Percentiles rank a stretch among this genome's conserved stretches.
Conservation (phyloP, 2,329 filamentous ascomycete genomes). For the Epichloe sibirici region DNA sequence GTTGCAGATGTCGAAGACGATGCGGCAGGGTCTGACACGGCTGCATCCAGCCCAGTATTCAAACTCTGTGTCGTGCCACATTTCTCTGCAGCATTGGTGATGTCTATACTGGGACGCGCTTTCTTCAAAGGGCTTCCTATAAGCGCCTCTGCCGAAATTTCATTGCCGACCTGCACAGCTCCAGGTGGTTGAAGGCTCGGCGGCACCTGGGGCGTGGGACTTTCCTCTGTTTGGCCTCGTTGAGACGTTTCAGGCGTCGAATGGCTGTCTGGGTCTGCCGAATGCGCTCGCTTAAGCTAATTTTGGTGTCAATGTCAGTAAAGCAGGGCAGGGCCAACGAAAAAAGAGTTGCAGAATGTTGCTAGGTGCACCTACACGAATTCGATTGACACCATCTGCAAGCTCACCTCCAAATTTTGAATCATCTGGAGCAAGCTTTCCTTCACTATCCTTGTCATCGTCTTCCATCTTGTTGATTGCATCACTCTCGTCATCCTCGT, state of each 20-base stretch:
- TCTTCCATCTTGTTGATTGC: slow-evolving; percentile 55
- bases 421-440: slow-evolving; percentile 56
- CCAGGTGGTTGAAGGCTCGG: slow-evolving; percentile 8
- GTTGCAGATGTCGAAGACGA: slow-evolving; percentile 11
- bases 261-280: slow-evolving; percentile 50
- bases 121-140: slow-evolving; percentile 67
- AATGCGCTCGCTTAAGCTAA: slow-evolving; percentile 72
- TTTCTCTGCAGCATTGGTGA: slow-evolving; percentile 13
- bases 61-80: slow-evolving; percentile 20
- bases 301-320: slow-evolving; percentile 7
- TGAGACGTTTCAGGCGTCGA: slow-evolving; percentile 21
- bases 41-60: slow-evolving; percentile 22
- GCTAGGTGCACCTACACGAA: slow-evolving; percentile 47
- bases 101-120: slow-evolving; percentile 47
- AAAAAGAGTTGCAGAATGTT: neutral
- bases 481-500: slow-evolving; percentile 54
- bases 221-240: slow-evolving; percentile 33
- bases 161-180: slow-evolving; percentile 19
- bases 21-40: slow-evolving; percentile 13
- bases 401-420: slow-evolving; percentile 61
- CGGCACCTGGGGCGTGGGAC: slow-evolving; percentile 15
- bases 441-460: slow-evolving; percentile 48
- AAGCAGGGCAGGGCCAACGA: neutral
- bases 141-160: slow-evolving; percentile 25
- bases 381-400: slow-evolving; percentile 69